A percentile compares a stretch with the other conserved stretches of the same genome.
These are phyloP conservation scores for Acrodontium crateriforme DNA, from an alignment of 2,329 filamentous ascomycete species.

Conservation along the genomic window DNA sequence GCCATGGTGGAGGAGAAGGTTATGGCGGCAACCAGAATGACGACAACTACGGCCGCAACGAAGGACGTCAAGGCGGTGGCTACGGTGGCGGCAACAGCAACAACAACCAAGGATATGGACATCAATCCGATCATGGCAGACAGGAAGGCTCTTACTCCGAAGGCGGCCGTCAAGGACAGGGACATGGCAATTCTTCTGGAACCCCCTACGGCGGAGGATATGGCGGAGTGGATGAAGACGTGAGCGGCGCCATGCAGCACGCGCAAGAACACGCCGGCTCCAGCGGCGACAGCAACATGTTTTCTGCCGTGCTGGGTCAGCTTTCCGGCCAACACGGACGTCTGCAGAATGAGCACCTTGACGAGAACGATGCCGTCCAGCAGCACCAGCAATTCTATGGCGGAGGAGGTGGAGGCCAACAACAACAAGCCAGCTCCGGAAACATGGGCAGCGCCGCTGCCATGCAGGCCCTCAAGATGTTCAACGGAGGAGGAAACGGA, in stretches of 20 bases:
- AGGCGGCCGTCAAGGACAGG: conserved; percentile 14
- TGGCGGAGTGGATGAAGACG: conserved; percentile 32
- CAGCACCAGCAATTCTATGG: conserved; percentile 66
- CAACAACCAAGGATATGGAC: conserved; percentile 11
- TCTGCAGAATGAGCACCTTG: conserved; percentile 38
- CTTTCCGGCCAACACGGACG: conserved; percentile 40
- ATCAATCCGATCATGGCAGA: conserved; percentile 18
- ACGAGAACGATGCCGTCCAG: conserved; percentile 53
- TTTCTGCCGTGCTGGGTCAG: conserved; percentile 42
- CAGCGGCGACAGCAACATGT: conserved; percentile 38
- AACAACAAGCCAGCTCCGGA: conserved; percentile 30
- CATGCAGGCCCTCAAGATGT: conserved; percentile 70
- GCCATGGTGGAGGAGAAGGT: conserved; percentile 3
- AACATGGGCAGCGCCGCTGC: conserved; percentile 56
- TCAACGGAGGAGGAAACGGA: conserved; percentile 29
- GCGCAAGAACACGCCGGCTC: conserved; percentile 41
- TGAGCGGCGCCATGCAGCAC: conserved; percentile 40
- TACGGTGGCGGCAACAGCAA: conserved; percentile 8
- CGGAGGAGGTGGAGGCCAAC: conserved; percentile 33
- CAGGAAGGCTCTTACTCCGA: conserved; percentile 17
- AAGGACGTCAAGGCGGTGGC: conserved; percentile 7
- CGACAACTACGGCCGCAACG: conserved; percentile 8
- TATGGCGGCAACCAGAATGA: conserved; percentile 9
- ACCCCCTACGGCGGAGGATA: conserved; percentile 30
- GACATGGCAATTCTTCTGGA: conserved; percentile 26